phyloP scores from a whole-genome alignment of 2,329 filamentous ascomycete genomes.

The Ophiocordyceps camponoti-floridani region DNA sequence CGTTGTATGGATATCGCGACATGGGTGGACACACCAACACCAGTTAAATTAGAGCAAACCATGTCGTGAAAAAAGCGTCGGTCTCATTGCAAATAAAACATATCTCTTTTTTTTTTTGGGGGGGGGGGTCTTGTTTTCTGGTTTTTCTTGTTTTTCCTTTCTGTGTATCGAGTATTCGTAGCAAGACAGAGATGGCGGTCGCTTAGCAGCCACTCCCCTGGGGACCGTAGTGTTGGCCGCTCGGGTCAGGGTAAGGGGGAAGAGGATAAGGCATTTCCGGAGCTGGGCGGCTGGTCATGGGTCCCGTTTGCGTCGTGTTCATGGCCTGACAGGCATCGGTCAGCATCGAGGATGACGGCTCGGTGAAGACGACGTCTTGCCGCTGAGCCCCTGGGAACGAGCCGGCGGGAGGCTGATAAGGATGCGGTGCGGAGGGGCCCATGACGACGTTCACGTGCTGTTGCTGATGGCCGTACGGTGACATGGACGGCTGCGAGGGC shows the following conservation, averaged over 20 bases:
- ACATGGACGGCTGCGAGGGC: conserved; percentile 8
- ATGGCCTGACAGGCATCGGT: conserved; percentile 7
- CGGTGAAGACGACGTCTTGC: neutral
- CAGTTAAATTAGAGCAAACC: too few relatives aligned
- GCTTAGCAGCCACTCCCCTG: conserved; percentile 8
- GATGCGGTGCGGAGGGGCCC: conserved; percentile 1
- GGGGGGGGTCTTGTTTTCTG: too few relatives aligned
- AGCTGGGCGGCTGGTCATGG: conserved; percentile 6
- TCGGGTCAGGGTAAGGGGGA: conserved; percentile 7
- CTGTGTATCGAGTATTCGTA: too few relatives aligned
- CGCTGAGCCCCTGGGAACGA: neutral
- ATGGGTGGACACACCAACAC: too few relatives aligned
- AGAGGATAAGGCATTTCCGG: conserved; percentile 10
- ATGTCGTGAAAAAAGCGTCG: too few relatives aligned
- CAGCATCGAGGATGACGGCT: conserved; percentile 5
- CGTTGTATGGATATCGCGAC: too few relatives aligned
- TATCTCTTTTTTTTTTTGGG: too few relatives aligned
- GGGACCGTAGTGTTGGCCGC: conserved; percentile 6
- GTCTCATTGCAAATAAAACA: too few relatives aligned
- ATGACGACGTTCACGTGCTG: conserved; percentile 3
- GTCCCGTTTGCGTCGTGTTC: conserved; percentile 6
- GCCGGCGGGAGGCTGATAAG: conserved; percentile 2
- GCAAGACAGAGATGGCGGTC: too few relatives aligned
- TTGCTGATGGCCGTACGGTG: conserved; percentile 11
- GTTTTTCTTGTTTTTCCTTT: too few relatives aligned